phyloP scores from a whole-genome alignment of 139 green algal genomes.

The Chlamydomonas incerta region DNA sequence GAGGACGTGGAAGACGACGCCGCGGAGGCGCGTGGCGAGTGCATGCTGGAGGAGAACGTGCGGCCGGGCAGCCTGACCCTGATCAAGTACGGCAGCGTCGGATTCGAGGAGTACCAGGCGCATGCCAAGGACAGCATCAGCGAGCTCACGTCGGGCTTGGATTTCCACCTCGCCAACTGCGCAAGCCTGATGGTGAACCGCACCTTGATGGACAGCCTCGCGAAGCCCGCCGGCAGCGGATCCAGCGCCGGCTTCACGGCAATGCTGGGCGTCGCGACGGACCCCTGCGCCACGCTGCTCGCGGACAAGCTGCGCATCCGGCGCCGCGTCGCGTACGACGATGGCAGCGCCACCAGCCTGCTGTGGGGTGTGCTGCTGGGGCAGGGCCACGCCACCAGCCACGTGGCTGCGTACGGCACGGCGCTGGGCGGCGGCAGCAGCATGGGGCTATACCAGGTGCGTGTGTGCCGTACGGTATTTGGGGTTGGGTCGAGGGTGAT shows the following conservation, averaged over 20 bases:
- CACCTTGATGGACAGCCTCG: not conserved
- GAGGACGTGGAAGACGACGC: not conserved
- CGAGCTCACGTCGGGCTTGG: not conserved
- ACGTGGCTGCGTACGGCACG: slow-evolving; percentile 32
- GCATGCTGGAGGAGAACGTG: not conserved
- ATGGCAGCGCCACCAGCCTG: slow-evolving; percentile 1
- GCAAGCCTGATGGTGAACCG: slow-evolving; percentile 12
- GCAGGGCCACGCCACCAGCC: slow-evolving; percentile 7
- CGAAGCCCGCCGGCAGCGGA: no score
- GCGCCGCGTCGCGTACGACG: slow-evolving; percentile 19
- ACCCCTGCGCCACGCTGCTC: slow-evolving; percentile 22
- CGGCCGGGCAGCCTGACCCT: not conserved
- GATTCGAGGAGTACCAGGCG: not conserved
- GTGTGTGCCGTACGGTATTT: no score
- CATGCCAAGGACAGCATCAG: not conserved
- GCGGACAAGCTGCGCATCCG: slow-evolving; percentile 28
- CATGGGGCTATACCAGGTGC: not conserved
- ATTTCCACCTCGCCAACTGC: slow-evolving; percentile 30
- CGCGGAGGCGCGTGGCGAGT: no score
- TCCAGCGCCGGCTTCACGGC: not conserved
- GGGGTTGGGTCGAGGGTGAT: no score
- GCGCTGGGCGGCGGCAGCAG: slow-evolving; percentile 7
- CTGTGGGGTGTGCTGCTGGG: slow-evolving; percentile 22
- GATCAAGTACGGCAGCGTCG: not conserved
- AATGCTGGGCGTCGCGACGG: not conserved